These are phyloP conservation scores for Incumbomyces delicatus DNA, from an alignment of 2,329 filamentous ascomycete species.

Conservation along the genomic window DNA sequence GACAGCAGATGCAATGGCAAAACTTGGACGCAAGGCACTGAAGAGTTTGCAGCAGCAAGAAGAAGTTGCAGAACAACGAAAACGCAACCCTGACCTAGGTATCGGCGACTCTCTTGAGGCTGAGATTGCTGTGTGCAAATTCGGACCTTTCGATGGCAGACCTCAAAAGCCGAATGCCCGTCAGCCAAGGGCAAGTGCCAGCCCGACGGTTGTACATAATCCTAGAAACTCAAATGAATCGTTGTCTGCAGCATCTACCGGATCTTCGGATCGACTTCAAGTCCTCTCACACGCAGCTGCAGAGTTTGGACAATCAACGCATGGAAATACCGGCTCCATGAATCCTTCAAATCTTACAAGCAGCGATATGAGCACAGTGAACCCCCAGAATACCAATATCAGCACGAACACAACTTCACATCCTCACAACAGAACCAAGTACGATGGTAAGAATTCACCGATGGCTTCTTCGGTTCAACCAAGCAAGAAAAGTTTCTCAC, in stretches of 20 bases:
- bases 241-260: not conserved
- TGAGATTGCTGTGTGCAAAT: constrained; percentile 23
- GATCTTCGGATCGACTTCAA: constrained; percentile 9
- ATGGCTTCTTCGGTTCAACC: not conserved
- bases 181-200: not conserved
- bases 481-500: not conserved
- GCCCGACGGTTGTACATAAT: not conserved
- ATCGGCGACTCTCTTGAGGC: constrained; percentile 38
- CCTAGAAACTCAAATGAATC: not conserved
- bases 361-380: not conserved
- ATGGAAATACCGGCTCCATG: not conserved
- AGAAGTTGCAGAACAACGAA: not conserved
- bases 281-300: constrained; percentile 21
- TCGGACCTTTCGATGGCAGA: constrained; percentile 17
- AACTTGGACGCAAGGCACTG: constrained; percentile 30
- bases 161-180: not conserved
- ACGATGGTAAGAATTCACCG: not conserved
- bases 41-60: constrained; percentile 19
- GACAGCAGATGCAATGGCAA: constrained; percentile 33
- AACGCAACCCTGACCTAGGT: constrained; percentile 21
- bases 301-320: not conserved
- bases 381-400: not conserved
- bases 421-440: not conserved
- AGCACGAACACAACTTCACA: not conserved
- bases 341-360: not conserved